Conservation (phyloP, 768 basidiomycete species). For the Trametes villosa region DNA sequence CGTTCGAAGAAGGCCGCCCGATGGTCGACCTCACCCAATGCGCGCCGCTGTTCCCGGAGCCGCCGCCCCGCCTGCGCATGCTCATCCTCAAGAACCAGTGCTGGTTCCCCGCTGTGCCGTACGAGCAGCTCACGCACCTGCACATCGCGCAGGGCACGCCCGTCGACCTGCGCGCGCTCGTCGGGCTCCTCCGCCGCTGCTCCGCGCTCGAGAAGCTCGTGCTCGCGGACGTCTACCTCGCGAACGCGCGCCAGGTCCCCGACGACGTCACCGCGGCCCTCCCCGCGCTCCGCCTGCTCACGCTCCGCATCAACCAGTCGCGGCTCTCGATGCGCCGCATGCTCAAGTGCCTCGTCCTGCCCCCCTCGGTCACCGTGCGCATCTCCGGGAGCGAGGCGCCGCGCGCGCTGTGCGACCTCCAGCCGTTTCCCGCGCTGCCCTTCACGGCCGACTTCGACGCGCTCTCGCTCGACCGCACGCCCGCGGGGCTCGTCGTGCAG, state of each 20-base stretch:
- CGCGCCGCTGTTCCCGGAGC: slow-evolving; percentile 6
- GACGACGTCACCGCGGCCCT: slow-evolving; percentile 2
- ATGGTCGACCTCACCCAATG: slow-evolving; percentile 5
- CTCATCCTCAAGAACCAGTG: slow-evolving; percentile 17
- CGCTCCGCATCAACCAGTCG: slow-evolving; percentile 16
- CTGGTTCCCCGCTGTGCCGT: slow-evolving; percentile 16
- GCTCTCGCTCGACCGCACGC: slow-evolving; percentile 6
- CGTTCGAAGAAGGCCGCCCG: slow-evolving; percentile 21
- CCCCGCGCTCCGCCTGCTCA: slow-evolving; percentile 9
- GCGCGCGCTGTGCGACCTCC: slow-evolving; percentile 14
- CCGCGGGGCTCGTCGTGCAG: neutral
- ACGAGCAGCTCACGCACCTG: slow-evolving; percentile 17
- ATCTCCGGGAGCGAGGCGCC: slow-evolving; percentile 13
- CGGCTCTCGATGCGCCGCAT: slow-evolving; percentile 17
- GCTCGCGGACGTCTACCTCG: slow-evolving; percentile 22
- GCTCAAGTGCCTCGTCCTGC: slow-evolving; percentile 10
- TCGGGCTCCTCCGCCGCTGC: slow-evolving; percentile 19
- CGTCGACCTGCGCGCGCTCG: slow-evolving; percentile 8
- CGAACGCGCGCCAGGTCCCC: neutral
- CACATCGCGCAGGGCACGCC: slow-evolving; percentile 15
- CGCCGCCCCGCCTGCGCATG: slow-evolving; percentile 1
- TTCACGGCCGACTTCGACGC: slow-evolving; percentile 11
- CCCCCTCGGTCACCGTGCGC: slow-evolving; percentile 7
- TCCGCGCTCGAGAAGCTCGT: slow-evolving; percentile 12
- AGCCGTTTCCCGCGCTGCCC: slow-evolving; percentile 13